Evolutionary conservation across 2,329 filamentous ascomycete genomes (phyloP), one percentile per base, ranked within the genome.

Genomic region (Cladosporium colombiae): DNA sequence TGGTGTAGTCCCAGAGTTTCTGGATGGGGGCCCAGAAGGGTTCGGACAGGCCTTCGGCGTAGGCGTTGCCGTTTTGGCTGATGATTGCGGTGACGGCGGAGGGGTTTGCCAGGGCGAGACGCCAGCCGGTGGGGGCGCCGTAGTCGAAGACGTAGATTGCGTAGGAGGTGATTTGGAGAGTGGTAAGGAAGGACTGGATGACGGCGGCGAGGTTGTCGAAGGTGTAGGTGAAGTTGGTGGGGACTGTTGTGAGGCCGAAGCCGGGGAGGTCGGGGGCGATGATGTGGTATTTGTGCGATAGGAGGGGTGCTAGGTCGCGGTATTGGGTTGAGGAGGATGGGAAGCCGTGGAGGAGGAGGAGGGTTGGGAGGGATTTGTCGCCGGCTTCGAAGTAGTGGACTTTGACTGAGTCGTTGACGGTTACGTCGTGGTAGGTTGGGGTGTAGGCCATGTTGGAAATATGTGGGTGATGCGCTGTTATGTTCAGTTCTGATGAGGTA

Each of bases 61-160:
- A 89, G 16, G 86, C 85, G 69, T 88, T 89, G 49, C 85, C 86
- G 70, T 88, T 88, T 70, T 89, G 86, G 2, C 81, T 78, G 64
- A 88, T 79, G 68, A 88, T 84, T 16, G 84, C 83, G 44, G 78
- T 77, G 62, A 88, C 76, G 13, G 78, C 76, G 0, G 81, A 73
- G 40, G 0, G 84, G 82, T 2, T 82, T 52, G 80, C 68, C 2
- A 87, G 78, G 0, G 85, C 85, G 1, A 88, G 77, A 2, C 85
- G 81, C 27, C 87, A 75, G 1, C 81, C 86, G 0, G 80, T 79
- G 0, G 87, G 86, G 0, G 85, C 84, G 60, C 86, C 86, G 72
- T 88, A 88, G 77, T 89, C 86, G 72, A 89, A 88, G 68, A 88
- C 81, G 74, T 88, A 89, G 31, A 86, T 74, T 16, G 82, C 81